Conservation (phyloP, 495 filamentous ascomycete species). For the Lasiosphaeria ovina region DNA sequence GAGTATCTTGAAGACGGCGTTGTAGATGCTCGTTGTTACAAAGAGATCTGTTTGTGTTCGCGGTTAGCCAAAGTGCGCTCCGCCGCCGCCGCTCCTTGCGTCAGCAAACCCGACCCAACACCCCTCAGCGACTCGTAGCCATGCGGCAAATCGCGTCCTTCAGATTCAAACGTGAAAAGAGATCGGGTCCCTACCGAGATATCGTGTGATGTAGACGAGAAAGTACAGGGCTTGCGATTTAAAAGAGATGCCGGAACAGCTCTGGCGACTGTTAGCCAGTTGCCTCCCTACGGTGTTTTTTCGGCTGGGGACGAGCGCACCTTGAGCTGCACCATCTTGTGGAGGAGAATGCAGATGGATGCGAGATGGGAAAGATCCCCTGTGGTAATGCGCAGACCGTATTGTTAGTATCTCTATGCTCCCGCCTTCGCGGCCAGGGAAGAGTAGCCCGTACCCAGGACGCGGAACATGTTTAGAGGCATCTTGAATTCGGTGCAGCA, state of each 20-base stretch:
- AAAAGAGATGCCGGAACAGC: constrained; percentile 94
- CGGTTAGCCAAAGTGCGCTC: constrained; percentile 1
- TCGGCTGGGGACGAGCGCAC: constrained; percentile 47
- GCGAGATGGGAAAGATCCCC: constrained; percentile 92
- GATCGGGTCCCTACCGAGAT: constrained; percentile 61
- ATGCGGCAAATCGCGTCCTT: too few species aligned
- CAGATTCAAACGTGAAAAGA: too few species aligned
- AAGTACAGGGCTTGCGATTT: constrained; percentile 95
- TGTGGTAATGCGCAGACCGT: constrained; percentile 27
- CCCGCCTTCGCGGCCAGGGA: not conserved
- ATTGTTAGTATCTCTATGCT: too few species aligned
- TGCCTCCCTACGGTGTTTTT: not conserved
- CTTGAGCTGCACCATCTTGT: constrained; percentile 90
- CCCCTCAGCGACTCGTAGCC: too few species aligned
- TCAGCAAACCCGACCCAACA: too few species aligned
- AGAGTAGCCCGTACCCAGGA: constrained; percentile 62
- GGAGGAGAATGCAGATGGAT: constrained; percentile 90
- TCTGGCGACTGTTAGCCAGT: constrained; percentile 54
- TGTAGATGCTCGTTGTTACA: constrained; percentile 82
- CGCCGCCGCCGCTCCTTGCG: too few species aligned
- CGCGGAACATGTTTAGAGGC: constrained; percentile 77
- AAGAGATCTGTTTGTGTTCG: constrained; percentile 67
- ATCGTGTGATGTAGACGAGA: constrained; percentile 87
- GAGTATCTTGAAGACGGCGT: constrained; percentile 91
- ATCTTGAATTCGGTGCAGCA: constrained; percentile 39